Conservation (phyloP, 2,329 filamentous ascomycete species). For the Dactylellina haptotyla region DNA sequence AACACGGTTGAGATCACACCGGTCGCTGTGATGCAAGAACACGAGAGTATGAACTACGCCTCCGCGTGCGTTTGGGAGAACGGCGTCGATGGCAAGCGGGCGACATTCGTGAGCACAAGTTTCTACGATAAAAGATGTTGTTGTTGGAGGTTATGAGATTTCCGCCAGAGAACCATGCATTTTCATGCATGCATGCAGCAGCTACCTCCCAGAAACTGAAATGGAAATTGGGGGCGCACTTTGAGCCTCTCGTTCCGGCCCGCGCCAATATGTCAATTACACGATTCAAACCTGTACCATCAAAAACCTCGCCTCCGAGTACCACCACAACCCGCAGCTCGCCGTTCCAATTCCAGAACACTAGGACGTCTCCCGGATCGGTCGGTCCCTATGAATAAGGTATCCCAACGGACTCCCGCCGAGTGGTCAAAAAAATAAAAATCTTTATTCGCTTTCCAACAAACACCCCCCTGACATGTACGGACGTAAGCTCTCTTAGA, state of each 20-base stretch:
- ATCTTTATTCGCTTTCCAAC: neutral
- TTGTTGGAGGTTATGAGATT: constrained; percentile 64
- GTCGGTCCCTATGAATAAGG: constrained; percentile 8
- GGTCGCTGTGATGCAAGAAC: constrained; percentile 79
- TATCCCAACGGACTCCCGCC: constrained; percentile 13
- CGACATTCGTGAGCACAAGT: constrained; percentile 60
- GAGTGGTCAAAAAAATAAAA: constrained; percentile 8
- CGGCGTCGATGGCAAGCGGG: constrained; percentile 40
- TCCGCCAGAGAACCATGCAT: too few species aligned
- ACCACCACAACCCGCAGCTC: constrained; percentile 10
- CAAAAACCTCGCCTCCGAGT: neutral
- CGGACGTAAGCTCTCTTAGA: neutral
- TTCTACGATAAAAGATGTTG: constrained; percentile 68
- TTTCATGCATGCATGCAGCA: too few species aligned
- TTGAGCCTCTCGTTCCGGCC: constrained; percentile 15
- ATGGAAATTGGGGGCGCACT: constrained; percentile 45
- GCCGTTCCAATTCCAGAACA: constrained; percentile 12
- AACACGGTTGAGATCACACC: constrained; percentile 66
- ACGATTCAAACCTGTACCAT: constrained; percentile 10
- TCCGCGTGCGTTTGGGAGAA: constrained; percentile 69
- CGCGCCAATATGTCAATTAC: constrained; percentile 1
- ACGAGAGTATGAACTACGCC: constrained; percentile 95
- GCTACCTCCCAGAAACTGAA: too few species aligned
- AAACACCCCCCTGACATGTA: neutral
- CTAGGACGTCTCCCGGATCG: constrained; percentile 19